Base-by-base conservation (phyloP, 345 rosid species). In the Turnera subulata region DNA sequence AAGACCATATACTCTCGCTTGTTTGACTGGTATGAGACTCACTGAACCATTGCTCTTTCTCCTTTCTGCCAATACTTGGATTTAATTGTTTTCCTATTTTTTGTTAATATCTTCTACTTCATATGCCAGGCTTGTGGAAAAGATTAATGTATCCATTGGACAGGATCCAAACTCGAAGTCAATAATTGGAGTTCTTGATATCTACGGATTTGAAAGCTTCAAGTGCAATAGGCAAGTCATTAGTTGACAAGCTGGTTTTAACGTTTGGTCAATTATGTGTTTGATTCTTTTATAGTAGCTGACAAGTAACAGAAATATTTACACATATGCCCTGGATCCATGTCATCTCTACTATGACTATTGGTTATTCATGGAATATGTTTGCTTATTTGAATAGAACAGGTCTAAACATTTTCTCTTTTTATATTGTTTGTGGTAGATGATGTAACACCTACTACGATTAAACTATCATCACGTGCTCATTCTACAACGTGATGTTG, bases 161-260 rank as follows among this genome's bases (percentile, higher is more conserved):
- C 97, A 91, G 80, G 97, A 91, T 75, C 94, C 91, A 55, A 85
- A 84, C 82, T 91, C 97, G 40, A 88, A 85, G 72, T 66, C 82
- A 23, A 74, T 88, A 32, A 88, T 91, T 67, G 97, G 97, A 63
- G 97, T 91, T 61, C 94, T 91, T 76, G 97, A 91, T 75, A 91
- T 91, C 61, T 91, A 91, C 63, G 97, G 97, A 42, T 91, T 91
- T 67, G 97, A 91, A 77, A 91, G 97, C 76, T 91, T 91, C 68
- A 88, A 91, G 71, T 73, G 80, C 69, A 91, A 91, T 67, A 91
- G 97, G 97, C 85, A 75, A 73, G 55, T 48, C 25, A 19, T 29
- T 60, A 24, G 56, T 44, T 37, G 25, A 18, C 57, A 19, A 5
- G 15, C 29, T 53, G 11, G 16, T 4, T 25, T n/a, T 17, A 56